Evolutionary conservation across 2,329 filamentous ascomycete genomes (phyloP), one percentile per base, ranked within the genome.

Genomic region (Penicillium sp.): DNA sequence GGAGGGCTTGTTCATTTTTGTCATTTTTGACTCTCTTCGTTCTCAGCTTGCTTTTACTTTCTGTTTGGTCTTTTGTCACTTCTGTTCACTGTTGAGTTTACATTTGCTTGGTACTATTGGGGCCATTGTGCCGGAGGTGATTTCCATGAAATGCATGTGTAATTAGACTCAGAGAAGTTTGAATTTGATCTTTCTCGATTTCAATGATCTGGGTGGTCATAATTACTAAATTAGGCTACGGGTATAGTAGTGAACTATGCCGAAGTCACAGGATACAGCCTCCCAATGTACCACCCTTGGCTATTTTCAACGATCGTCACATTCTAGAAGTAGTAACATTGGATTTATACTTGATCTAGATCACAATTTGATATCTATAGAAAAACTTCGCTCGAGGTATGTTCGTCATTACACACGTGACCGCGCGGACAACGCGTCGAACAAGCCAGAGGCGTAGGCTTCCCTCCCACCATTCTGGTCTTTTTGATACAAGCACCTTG

Each of bases 361-460:
- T 13, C 31, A 34, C 7, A 34, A 14, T 9, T 11, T 10, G 11
- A 34, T 8, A 34, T 34, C 9, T 14, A 5, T 34, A 10, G 10
- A 34, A 14, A 3, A 11, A 11, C 4, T 14, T 16, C 5, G 14
- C n/a, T 39, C 10, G n/a, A 39, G 36, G n/a, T 39, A 21, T 40
- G 16, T 21, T 10, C 38, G 34, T 36, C 50, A 31, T 13, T 5
- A 43, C 55, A 24, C 69, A 72, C 68, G 69, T 72, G 70, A 72
- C 60, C 65, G 66, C 64, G 68, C 64, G 57, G 61, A 61, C 58
- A 52, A 71, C 69, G 68, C 70, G 70, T 67, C 68, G 55, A 40
- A 21, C 44, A 34, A 49, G 56, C 46, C 52, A 57, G 57, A 56
- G 38, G 52, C 47, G 58, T 55, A 49, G 52, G 53, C 49, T 43